Percentiles rank a stretch among this genome's conserved stretches.
Conservation (phyloP, 441 rosid species). For the Populus tomentosa region DNA sequence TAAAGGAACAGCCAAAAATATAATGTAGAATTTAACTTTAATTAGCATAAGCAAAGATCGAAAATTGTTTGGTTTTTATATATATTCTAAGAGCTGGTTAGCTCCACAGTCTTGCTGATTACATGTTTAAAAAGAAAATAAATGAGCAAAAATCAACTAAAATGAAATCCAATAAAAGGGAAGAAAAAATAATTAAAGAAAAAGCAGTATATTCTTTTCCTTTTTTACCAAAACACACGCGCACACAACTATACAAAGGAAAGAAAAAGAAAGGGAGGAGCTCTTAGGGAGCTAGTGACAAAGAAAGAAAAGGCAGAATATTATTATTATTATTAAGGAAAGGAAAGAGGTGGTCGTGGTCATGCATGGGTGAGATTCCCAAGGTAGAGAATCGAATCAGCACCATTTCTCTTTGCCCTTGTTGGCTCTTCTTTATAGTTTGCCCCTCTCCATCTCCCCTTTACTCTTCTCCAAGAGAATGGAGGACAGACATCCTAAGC, state of each 20-base stretch:
- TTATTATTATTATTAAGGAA: neutral
- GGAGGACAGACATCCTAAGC: slow-evolving; percentile 51
- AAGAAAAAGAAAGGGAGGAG: neutral
- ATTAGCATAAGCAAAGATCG: neutral
- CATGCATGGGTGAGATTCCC: slow-evolving; percentile 90
- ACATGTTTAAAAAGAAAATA: neutral
- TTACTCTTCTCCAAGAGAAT: slow-evolving; percentile 91
- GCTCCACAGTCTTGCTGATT: neutral
- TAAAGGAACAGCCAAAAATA: neutral
- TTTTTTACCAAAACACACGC: slow-evolving; percentile 4
- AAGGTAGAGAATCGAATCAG: slow-evolving; percentile 54
- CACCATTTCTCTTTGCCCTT: slow-evolving; percentile 32
- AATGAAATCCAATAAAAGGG: neutral
- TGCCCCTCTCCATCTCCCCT: slow-evolving; percentile 34
- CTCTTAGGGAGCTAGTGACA: neutral
- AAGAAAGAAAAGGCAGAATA: neutral
- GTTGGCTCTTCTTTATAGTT: slow-evolving; percentile 41
- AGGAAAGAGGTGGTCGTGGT: slow-evolving; percentile 41
- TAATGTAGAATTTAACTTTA: neutral
- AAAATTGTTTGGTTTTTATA: too few species aligned
- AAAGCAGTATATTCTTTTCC: slow-evolving; percentile 7
- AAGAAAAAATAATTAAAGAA: slow-evolving; percentile 2
- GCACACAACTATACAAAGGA: slow-evolving; percentile 7
- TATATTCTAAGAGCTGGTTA: neutral
- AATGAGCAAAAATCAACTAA: too few species aligned